Percentiles rank a stretch among this genome's conserved stretches.
phyloP scores from a whole-genome alignment of 306 rosid species.

The Quillaja saponaria region DNA sequence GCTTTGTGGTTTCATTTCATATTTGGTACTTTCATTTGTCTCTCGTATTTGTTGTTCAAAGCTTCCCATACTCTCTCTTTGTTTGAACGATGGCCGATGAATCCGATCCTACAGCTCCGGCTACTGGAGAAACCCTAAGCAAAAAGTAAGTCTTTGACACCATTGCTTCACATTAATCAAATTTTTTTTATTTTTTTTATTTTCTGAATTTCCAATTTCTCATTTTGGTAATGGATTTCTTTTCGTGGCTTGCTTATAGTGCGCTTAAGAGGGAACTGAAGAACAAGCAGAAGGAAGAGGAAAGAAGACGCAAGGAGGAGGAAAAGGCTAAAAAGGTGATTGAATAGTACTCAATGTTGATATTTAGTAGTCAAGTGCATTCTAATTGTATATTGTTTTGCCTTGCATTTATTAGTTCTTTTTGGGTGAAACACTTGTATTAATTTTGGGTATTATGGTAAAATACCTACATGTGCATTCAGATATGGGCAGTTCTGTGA shows the following conservation, averaged over 20 bases:
- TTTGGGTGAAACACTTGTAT: too few species aligned
- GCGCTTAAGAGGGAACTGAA: constrained; percentile 58
- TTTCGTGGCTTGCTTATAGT: constrained; percentile 19
- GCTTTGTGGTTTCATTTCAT: too few species aligned
- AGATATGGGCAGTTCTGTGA: too few species aligned
- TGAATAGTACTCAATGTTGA: too few species aligned
- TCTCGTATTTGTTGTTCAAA: too few species aligned
- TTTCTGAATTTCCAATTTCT: background rate
- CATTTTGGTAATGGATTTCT: background rate
- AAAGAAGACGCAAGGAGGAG: constrained; percentile 51
- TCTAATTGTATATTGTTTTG: too few species aligned
- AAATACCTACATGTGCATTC: too few species aligned
- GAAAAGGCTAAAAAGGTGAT: constrained; percentile 54
- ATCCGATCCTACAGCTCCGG: background rate
- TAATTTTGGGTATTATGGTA: too few species aligned
- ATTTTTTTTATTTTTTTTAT: background rate
- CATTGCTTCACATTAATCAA: background rate
- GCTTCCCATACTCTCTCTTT: background rate
- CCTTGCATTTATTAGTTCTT: too few species aligned
- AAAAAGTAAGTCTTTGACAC: constrained; percentile 42
- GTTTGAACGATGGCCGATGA: background rate
- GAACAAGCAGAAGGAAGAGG: constrained; percentile 60
- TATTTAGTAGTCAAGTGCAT: too few species aligned
- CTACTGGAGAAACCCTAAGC: constrained; percentile 38
- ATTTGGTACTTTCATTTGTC: too few species aligned